Conservation (phyloP, 148 eudicot species). For the Agrostemma githago region DNA sequence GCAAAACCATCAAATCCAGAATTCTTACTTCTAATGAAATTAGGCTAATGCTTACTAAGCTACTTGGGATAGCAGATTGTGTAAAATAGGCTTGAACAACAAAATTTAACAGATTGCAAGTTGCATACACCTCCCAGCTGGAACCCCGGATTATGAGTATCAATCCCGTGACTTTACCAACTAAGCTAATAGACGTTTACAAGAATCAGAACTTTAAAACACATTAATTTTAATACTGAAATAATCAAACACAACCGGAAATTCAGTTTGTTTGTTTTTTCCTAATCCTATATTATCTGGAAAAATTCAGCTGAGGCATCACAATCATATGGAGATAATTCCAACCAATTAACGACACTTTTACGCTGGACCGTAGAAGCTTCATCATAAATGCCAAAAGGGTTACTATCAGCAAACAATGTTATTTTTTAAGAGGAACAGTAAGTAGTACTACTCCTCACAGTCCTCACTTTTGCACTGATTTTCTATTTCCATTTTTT, state of each 20-base stretch:
- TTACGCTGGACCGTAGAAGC: conserved; percentile 14
- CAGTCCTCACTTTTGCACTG: too few relatives aligned
- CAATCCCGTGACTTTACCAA: too few relatives aligned
- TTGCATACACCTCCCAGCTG: background rate
- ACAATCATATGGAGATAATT: conserved; percentile 16
- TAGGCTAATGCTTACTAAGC: background rate
- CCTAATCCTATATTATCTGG: background rate
- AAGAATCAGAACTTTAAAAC: background rate
- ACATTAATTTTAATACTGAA: background rate
- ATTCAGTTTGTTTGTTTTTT: background rate
- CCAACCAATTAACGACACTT: conserved; percentile 14
- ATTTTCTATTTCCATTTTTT: too few relatives aligned
- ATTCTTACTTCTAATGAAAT: too few relatives aligned
- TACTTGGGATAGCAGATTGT: background rate
- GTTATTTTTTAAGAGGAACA: background rate
- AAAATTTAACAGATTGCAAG: background rate
- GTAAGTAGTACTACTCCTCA: background rate
- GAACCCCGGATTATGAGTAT: too few relatives aligned
- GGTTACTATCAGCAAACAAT: background rate
- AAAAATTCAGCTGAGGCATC: conserved; percentile 13
- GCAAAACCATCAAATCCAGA: background rate
- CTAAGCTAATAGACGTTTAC: background rate
- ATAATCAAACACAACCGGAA: conserved; percentile 7
- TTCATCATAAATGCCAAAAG: conserved; percentile 12
- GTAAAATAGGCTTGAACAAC: background rate